These are phyloP conservation scores for Actinomortierella wolfii DNA, from an alignment of 371 early-diverging fungal genomes.

Conservation along the genomic window DNA sequence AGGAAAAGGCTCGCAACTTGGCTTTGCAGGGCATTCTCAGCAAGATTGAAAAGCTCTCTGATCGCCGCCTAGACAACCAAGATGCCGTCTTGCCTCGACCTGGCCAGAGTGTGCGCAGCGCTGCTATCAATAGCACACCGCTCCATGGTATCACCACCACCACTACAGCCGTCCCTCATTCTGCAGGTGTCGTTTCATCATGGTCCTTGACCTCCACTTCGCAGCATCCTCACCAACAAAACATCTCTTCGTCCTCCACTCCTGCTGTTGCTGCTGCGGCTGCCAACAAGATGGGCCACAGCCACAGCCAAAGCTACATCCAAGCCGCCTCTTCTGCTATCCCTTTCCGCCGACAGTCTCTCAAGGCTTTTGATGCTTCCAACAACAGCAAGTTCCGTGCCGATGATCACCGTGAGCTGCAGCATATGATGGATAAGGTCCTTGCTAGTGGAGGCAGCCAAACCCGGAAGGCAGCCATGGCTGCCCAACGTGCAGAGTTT, in stretches of 20 bases:
- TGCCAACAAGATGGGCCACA: neutral
- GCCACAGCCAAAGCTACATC: neutral
- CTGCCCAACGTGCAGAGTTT: conserved; percentile 37
- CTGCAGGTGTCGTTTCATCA: neutral
- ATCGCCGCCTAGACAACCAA: conserved; percentile 37
- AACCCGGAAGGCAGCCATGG: conserved; percentile 22
- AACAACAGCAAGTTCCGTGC: too few species aligned
- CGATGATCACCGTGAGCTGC: conserved; percentile 12
- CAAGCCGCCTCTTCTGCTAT: neutral
- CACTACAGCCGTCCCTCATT: neutral
- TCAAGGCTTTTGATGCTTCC: too few species aligned
- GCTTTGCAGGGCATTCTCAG: conserved; percentile 40
- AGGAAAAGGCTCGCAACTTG: conserved; percentile 36
- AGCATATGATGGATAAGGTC: conserved; percentile 29
- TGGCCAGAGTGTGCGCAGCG: neutral
- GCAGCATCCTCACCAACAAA: too few species aligned
- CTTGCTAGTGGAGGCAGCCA: conserved; percentile 26
- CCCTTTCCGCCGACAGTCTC: too few species aligned
- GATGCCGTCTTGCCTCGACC: conserved; percentile 21
- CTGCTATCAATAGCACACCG: neutral
- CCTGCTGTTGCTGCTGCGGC: neutral
- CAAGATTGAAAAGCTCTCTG: conserved; percentile 38
- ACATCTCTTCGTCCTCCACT: too few species aligned
- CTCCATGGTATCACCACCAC: neutral
- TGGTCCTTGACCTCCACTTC: neutral